phyloP scores from a whole-genome alignment of 768 basidiomycete species.

The Lentinula guzmanii region DNA sequence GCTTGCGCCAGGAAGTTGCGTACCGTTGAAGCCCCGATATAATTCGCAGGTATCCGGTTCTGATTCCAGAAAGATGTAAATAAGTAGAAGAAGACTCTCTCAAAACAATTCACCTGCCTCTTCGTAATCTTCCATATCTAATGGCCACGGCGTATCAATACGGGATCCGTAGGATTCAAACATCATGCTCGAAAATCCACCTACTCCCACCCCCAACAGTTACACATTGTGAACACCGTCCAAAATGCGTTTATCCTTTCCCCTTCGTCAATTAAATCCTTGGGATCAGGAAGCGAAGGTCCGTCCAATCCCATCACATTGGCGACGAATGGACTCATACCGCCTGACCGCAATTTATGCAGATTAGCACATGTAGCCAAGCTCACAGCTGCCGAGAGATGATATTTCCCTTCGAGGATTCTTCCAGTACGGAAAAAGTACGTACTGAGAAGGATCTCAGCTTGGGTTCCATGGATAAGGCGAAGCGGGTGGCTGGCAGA shows the following conservation, averaged over 20 bases:
- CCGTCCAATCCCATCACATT: slow-evolving; percentile 31
- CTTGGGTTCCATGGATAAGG: slow-evolving; percentile 26
- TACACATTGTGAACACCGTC: slow-evolving; percentile 28
- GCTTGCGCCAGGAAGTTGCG: slow-evolving; percentile 5
- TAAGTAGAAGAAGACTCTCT: not conserved
- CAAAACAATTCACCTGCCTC: slow-evolving; percentile 8
- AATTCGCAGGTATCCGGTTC: slow-evolving; percentile 17
- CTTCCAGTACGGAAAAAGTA: slow-evolving; percentile 38
- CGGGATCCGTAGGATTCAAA: not conserved
- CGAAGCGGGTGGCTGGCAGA: slow-evolving; percentile 17
- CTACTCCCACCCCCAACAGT: slow-evolving; percentile 24
- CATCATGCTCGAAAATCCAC: slow-evolving; percentile 16
- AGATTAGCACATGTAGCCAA: slow-evolving; percentile 20
- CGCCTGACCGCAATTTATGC: slow-evolving; percentile 31
- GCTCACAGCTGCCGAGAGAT: slow-evolving; percentile 27
- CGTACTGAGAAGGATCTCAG: slow-evolving; percentile 33
- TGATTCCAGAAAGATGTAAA: not conserved
- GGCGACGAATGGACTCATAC: slow-evolving; percentile 30
- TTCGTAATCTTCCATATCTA: slow-evolving; percentile 9
- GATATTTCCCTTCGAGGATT: slow-evolving; percentile 35
- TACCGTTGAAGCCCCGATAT: slow-evolving; percentile 11
- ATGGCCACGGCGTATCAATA: slow-evolving; percentile 11
- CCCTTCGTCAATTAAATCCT: slow-evolving; percentile 16
- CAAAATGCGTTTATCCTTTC: slow-evolving; percentile 39
- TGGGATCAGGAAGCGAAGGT: slow-evolving; percentile 16